phyloP scores from a whole-genome alignment of 352 stramenopile species.

The Peronospora belbahrii region DNA sequence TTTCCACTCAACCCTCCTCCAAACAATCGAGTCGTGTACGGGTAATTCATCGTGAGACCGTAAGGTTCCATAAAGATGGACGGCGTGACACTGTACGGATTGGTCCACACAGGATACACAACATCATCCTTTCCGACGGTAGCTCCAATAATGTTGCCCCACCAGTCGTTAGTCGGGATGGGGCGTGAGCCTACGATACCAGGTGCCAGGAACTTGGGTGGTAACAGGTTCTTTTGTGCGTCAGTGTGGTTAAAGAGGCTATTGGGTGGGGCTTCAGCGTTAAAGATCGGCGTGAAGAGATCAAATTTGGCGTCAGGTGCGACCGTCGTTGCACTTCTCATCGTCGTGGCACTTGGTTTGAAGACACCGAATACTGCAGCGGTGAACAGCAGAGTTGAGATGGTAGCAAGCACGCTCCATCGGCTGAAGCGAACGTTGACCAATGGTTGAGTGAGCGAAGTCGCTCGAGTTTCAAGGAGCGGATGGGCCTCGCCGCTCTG shows the following conservation, averaged over 20 bases:
- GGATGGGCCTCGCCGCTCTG: conserved; percentile 14
- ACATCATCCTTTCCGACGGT: conserved; percentile 24
- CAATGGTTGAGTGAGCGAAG: conserved; percentile 3
- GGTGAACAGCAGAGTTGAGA: conserved; percentile 10
- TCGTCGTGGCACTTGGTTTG: conserved; percentile 4
- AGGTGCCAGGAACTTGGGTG: conserved; percentile 46
- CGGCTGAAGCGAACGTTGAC: conserved; percentile 1
- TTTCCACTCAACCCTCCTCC: conserved; percentile 41
- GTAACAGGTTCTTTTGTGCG: conserved; percentile 29
- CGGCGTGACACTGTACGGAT: conserved; percentile 51
- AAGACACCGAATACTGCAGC: conserved; percentile 18
- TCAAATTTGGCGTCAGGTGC: conserved; percentile 22
- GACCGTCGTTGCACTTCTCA: conserved; percentile 12
- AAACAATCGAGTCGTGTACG: conserved; percentile 42
- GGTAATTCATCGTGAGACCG: conserved; percentile 50
- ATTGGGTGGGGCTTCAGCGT: conserved; percentile 19
- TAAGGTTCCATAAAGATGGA: conserved; percentile 29
- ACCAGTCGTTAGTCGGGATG: conserved; percentile 72
- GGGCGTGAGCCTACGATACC: conserved; percentile 32
- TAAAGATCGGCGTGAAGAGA: conserved; percentile 28
- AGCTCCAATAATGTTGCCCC: conserved; percentile 58
- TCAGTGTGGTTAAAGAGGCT: conserved; percentile 24
- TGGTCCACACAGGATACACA: conserved; percentile 52
- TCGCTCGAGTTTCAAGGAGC: conserved; percentile 15
- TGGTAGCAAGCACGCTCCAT: conserved; percentile 16